Conservation (phyloP, 441 rosid genomes). For the Populus tomentosa region DNA sequence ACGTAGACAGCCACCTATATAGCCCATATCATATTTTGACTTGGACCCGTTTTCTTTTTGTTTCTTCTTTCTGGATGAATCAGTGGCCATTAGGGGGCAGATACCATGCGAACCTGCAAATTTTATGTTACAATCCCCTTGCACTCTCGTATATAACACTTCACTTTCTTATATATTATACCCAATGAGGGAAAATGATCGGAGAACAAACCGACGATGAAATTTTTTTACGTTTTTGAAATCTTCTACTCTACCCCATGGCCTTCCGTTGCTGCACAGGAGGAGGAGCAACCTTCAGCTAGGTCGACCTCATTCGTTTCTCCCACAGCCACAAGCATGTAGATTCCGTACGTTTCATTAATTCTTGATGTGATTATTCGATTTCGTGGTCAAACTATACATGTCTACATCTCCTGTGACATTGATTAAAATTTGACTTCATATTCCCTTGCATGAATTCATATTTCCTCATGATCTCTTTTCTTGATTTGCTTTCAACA, state of each 20-base stretch:
- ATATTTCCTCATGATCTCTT: neutral
- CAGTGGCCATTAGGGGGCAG: neutral
- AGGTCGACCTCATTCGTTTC: neutral
- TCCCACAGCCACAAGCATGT: neutral
- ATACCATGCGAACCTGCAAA: neutral
- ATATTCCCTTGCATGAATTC: too few species aligned
- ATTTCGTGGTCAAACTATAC: neutral
- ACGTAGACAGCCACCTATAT: too few species aligned
- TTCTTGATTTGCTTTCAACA: neutral
- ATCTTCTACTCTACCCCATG: neutral
- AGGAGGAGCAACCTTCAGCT: neutral
- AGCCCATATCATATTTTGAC: too few species aligned
- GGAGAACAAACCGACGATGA: too few species aligned
- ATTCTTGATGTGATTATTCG: neutral
- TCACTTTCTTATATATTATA: too few species aligned
- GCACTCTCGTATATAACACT: too few species aligned
- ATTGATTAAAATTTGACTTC: neutral
- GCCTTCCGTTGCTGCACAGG: neutral
- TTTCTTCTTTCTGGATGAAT: neutral
- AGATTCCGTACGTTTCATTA: neutral
- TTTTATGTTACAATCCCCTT: too few species aligned
- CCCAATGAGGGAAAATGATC: too few species aligned
- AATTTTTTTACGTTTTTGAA: too few species aligned
- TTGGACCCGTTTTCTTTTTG: too few species aligned
- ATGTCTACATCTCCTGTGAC: neutral